These are phyloP conservation scores for Lentinula guzmanii DNA, from an alignment of 768 basidiomycete genomes.

Conservation along the genomic window DNA sequence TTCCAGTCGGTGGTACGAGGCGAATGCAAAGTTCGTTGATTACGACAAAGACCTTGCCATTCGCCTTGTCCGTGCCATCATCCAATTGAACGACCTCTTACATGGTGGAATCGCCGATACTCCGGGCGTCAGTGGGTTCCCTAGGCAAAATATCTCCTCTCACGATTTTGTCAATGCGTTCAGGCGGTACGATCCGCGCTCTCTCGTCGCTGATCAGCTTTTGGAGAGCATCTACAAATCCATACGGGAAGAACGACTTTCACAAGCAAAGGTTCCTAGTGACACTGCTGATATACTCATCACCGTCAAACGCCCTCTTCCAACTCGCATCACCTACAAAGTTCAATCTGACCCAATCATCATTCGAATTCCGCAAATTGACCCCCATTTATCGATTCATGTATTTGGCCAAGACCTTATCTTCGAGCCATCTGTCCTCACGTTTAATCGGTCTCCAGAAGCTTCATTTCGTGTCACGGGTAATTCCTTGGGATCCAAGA, in stretches of 20 bases:
- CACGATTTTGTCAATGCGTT: conserved; percentile 85
- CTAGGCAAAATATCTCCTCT: conserved; percentile 54
- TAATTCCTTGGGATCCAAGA: conserved; percentile 75
- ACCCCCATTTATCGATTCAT: conserved; percentile 77
- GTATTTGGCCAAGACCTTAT: conserved; percentile 82
- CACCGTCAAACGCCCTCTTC: conserved; percentile 68
- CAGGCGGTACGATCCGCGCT: conserved; percentile 66
- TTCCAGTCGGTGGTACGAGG: conserved; percentile 85
- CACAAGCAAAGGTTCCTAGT: conserved; percentile 55
- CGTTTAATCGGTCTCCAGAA: conserved; percentile 71
- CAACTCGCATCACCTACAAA: conserved; percentile 79
- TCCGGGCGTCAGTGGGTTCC: conserved; percentile 47
- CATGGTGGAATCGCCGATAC: conserved; percentile 69
- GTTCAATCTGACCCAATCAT: conserved; percentile 84
- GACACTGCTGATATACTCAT: conserved; percentile 46
- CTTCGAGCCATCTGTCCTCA: conserved; percentile 83
- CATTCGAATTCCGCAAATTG: conserved; percentile 78
- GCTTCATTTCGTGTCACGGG: conserved; percentile 90
- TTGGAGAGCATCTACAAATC: conserved; percentile 77
- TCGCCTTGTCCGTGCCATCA: conserved; percentile 72
- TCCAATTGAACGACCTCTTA: conserved; percentile 84
- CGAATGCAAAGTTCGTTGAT: conserved; percentile 70
- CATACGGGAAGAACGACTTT: conserved; percentile 64
- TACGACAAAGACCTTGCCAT: conserved; percentile 80
- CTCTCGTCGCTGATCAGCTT: conserved; percentile 66